Evolutionary conservation across 768 basidiomycete genomes (phyloP).

Genomic region (Stropharia rugosoannulata): DNA sequence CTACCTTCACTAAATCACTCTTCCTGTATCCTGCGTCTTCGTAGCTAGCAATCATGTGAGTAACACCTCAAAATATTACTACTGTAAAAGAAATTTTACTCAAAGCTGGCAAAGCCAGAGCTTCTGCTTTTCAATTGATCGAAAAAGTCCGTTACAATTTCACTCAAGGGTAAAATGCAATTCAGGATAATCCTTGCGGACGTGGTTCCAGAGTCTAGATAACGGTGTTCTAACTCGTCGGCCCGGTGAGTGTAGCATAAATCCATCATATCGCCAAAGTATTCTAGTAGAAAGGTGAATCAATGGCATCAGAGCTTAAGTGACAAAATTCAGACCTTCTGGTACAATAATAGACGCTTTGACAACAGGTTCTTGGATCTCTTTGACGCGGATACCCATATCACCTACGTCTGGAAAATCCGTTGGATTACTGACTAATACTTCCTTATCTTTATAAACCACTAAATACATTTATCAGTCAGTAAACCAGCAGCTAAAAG

Average conservation of each 20-base stretch:
- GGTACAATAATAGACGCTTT: slow-evolving; percentile 94
- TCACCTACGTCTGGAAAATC: slow-evolving; percentile 90
- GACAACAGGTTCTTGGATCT: slow-evolving; percentile 91
- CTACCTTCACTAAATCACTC: slow-evolving; percentile 83
- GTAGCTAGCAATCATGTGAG: slow-evolving; percentile 54
- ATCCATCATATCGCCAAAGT: slow-evolving; percentile 96
- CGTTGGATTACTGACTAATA: slow-evolving; percentile 85
- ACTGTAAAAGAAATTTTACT: slow-evolving; percentile 48
- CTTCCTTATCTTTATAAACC: slow-evolving; percentile 62
- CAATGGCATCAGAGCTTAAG: not conserved
- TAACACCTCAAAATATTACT: not conserved
- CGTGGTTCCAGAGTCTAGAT: slow-evolving; percentile 63
- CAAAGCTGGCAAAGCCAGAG: slow-evolving; percentile 90
- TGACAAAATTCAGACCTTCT: slow-evolving; percentile 54
- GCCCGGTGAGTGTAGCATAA: slow-evolving; percentile 87
- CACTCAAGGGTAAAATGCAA: slow-evolving; percentile 83
- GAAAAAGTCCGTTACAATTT: slow-evolving; percentile 95
- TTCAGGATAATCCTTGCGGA: slow-evolving; percentile 77
- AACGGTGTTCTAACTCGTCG: slow-evolving; percentile 78
- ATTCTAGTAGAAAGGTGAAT: slow-evolving; percentile 48
- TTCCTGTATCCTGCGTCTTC: slow-evolving; percentile 88
- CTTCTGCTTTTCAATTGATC: slow-evolving; percentile 91
- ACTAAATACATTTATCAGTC: slow-evolving; percentile 44
- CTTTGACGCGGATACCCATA: slow-evolving; percentile 55
- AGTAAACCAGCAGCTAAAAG: slow-evolving; percentile 1